phyloP scores from a whole-genome alignment of 768 basidiomycete species.

The Paxillus ammoniavirescens region DNA sequence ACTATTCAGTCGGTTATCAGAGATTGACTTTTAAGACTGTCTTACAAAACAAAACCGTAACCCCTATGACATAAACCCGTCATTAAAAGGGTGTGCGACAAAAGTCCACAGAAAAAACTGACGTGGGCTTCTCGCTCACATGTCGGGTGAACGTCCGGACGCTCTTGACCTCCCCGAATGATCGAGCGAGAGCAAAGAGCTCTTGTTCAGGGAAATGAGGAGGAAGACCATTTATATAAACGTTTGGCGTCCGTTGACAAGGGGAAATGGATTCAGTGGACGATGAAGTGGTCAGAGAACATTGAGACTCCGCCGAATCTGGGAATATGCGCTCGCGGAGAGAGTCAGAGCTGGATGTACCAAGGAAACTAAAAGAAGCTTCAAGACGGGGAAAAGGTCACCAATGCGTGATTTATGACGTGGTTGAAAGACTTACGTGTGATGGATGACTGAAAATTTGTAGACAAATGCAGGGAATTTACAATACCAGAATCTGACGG shows the following conservation, averaged over 20 bases:
- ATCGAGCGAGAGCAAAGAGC: constrained; percentile 64
- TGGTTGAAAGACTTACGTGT: constrained; percentile 20
- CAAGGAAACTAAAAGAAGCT: constrained; percentile 28
- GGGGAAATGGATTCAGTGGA: constrained; percentile 12
- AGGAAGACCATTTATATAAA: constrained; percentile 86
- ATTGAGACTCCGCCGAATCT: constrained; percentile 12
- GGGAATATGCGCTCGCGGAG: constrained; percentile 10
- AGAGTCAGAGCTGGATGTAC: constrained; percentile 10
- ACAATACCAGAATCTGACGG: constrained; percentile 12
- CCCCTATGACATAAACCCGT: constrained; percentile 43
- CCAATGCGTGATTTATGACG: neutral
- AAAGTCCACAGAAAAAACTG: constrained; percentile 21
- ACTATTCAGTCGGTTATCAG: neutral
- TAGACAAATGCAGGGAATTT: constrained; percentile 5
- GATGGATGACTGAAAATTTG: constrained; percentile 16
- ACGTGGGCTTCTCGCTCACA: constrained; percentile 68
- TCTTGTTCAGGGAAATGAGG: constrained; percentile 82
- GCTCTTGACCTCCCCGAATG: constrained; percentile 73
- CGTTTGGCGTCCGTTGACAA: constrained; percentile 58
- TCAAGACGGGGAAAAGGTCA: constrained; percentile 5
- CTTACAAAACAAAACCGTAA: constrained; percentile 78
- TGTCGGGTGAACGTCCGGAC: constrained; percentile 84
- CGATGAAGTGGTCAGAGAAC: constrained; percentile 9
- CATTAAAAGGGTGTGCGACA: constrained; percentile 1
- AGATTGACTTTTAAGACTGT: constrained; percentile 11